Conservation (phyloP, 768 basidiomycete genomes). For the Phylloporus sp. region DNA sequence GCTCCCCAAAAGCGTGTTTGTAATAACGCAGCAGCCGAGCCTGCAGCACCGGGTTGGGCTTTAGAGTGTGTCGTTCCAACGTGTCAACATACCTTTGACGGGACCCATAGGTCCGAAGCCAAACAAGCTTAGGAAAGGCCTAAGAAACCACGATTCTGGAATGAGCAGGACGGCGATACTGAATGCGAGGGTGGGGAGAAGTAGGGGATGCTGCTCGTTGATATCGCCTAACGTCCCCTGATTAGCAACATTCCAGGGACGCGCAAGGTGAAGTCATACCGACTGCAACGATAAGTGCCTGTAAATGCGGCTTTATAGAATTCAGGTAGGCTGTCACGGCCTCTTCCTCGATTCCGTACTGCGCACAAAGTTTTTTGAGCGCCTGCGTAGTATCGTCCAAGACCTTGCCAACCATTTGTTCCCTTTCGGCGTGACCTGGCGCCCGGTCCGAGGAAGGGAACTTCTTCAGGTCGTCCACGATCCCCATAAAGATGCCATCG, state of each 20-base stretch:
- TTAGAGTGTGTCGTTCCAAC: accelerated
- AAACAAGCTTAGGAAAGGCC: conserved; percentile 8
- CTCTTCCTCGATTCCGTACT: conserved; percentile 1
- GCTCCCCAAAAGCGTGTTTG: conserved; percentile 7
- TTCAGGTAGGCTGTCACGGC: not conserved
- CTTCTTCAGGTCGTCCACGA: not conserved
- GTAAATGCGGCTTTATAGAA: not conserved
- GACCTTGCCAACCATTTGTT: conserved; percentile 1
- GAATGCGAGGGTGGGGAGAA: conserved; percentile 3
- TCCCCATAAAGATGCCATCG: not conserved
- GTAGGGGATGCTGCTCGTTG: conserved; percentile 7
- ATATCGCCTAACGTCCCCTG: conserved; percentile 5
- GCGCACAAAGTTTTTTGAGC: not conserved
- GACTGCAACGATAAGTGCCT: conserved; percentile 3
- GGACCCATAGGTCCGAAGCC: conserved; percentile 17
- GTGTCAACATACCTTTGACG: conserved; percentile 4
- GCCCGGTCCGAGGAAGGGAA: not conserved
- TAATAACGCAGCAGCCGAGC: conserved; percentile 11
- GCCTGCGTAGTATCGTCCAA: not conserved
- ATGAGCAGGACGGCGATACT: too few species aligned
- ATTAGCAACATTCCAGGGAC: not conserved
- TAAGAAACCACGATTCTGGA: conserved; percentile 13
- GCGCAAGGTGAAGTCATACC: not conserved
- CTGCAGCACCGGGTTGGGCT: not conserved
- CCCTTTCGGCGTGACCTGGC: not conserved